Evolutionary conservation across 2,329 filamentous ascomycete genomes (phyloP).

Genomic region (Lachnellula hyalina): DNA sequence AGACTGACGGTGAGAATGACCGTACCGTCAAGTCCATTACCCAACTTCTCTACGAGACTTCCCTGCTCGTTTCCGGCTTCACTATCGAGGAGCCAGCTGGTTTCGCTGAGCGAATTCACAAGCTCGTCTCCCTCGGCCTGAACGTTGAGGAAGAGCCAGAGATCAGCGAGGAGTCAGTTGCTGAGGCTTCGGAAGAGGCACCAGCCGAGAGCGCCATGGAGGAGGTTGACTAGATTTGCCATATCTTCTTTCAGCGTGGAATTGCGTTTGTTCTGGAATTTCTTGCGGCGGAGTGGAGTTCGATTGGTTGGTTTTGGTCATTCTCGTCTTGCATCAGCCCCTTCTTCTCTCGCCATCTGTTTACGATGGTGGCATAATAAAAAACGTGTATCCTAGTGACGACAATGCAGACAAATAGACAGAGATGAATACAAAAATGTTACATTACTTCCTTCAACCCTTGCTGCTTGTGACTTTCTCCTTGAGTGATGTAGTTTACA

Average conservation of each 20-base stretch:
- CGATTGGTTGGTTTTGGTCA: constrained; percentile 24
- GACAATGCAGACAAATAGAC: not conserved
- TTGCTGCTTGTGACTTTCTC: not conserved
- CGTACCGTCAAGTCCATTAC: constrained; percentile 99
- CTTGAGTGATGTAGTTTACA: not conserved
- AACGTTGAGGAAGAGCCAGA: constrained; percentile 96
- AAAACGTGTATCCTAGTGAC: not conserved
- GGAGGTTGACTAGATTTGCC: constrained; percentile 83
- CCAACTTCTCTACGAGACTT: constrained; percentile 97
- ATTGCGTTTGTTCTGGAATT: constrained; percentile 13
- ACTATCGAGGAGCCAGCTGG: constrained; percentile 98
- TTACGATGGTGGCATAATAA: not conserved
- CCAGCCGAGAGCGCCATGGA: constrained; percentile 83
- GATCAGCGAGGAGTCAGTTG: constrained; percentile 55
- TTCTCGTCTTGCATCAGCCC: constrained; percentile 9
- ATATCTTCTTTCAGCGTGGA: constrained; percentile 11
- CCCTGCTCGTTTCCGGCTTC: constrained; percentile 96
- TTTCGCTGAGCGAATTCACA: constrained; percentile 99
- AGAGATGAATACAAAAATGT: not conserved
- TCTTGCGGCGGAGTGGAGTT: constrained; percentile 28
- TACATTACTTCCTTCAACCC: not conserved
- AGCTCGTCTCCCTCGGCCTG: constrained; percentile 94
- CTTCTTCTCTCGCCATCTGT: not conserved
- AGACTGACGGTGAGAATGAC: constrained; percentile 95
- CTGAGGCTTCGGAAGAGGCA: constrained; percentile 52